These are phyloP conservation scores for Annulohypoxylon maeteangense DNA, from an alignment of 495 filamentous ascomycete genomes.

Conservation along the genomic window DNA sequence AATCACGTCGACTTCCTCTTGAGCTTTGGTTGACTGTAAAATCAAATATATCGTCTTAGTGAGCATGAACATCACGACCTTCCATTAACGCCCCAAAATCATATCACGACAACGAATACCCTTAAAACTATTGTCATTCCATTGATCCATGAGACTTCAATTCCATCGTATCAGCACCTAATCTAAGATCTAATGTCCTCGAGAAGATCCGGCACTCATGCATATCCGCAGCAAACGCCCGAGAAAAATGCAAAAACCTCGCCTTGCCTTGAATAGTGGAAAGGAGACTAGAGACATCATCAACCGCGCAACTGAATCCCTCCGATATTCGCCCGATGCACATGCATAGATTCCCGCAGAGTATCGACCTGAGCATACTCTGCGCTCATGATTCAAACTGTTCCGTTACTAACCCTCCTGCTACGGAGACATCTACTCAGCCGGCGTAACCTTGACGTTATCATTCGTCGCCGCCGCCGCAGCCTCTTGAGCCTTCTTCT, in stretches of 20 bases:
- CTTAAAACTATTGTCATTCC: background rate
- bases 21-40: too few species aligned
- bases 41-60: too few species aligned
- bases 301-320: background rate
- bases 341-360: conserved; percentile 4
- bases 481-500: conserved; percentile 55
- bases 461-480: conserved; percentile 46
- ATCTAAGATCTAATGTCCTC: conserved; percentile 9
- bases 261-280: conserved; percentile 1
- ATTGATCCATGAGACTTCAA: conserved; percentile 9
- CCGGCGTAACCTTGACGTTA: conserved; percentile 24
- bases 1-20: too few species aligned
- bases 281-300: background rate
- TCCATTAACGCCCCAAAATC: too few species aligned
- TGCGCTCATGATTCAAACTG: background rate
- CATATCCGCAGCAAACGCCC: conserved; percentile 34
- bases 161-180: conserved; percentile 10
- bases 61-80: too few species aligned
- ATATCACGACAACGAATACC: background rate
- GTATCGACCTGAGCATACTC: background rate
- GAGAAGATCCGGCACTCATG: background rate
- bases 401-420: background rate
- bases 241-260: conserved; percentile 39
- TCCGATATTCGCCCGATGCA: background rate
- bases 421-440: conserved; percentile 11